These are phyloP conservation scores for Moesziomyces sp. DNA, from an alignment of 1,284 basidiomycete genomes.

Conservation along the genomic window DNA sequence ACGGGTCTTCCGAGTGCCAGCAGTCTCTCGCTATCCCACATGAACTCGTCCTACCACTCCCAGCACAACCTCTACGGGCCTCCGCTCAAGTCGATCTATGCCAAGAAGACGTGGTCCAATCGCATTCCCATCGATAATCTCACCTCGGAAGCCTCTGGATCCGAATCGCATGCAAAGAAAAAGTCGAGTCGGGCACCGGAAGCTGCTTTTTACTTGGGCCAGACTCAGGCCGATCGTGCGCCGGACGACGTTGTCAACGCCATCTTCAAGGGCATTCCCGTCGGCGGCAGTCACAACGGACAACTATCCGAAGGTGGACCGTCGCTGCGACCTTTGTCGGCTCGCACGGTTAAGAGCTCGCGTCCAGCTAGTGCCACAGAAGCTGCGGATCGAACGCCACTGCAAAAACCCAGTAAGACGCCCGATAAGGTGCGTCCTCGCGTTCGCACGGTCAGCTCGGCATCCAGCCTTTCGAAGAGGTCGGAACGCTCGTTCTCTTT, in stretches of 20 bases:
- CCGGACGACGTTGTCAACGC: constrained; percentile 53
- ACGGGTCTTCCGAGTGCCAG: constrained; percentile 33
- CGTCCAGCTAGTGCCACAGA: constrained; percentile 4
- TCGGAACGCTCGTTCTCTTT: constrained; percentile 42
- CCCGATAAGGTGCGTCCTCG: constrained; percentile 16
- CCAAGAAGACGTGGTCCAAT: constrained; percentile 33
- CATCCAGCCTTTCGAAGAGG: constrained; percentile 33
- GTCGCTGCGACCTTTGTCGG: constrained; percentile 7
- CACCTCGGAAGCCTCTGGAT: constrained; percentile 11
- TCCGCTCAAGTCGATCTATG: constrained; percentile 31
- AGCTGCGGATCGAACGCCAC: constrained; percentile 1
- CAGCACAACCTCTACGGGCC: constrained; percentile 33
- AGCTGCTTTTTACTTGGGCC: constrained; percentile 21
- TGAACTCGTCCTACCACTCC: constrained; percentile 16
- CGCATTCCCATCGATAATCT: constrained; percentile 45
- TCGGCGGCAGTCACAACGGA: constrained; percentile 32
- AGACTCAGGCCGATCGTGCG: constrained; percentile 38
- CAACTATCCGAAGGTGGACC: constrained; percentile 9
- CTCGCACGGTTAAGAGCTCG: constrained; percentile 5
- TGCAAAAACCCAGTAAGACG: constrained; percentile 13
- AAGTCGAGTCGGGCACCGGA: constrained; percentile 13
- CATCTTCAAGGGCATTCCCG: constrained; percentile 49
- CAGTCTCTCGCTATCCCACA: constrained; percentile 24
- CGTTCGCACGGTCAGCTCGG: constrained; percentile 22
- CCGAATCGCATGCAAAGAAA: constrained; percentile 12